These are phyloP conservation scores for Stromatinia cepivora DNA, from an alignment of 2,329 filamentous ascomycete species.

Conservation along the genomic window DNA sequence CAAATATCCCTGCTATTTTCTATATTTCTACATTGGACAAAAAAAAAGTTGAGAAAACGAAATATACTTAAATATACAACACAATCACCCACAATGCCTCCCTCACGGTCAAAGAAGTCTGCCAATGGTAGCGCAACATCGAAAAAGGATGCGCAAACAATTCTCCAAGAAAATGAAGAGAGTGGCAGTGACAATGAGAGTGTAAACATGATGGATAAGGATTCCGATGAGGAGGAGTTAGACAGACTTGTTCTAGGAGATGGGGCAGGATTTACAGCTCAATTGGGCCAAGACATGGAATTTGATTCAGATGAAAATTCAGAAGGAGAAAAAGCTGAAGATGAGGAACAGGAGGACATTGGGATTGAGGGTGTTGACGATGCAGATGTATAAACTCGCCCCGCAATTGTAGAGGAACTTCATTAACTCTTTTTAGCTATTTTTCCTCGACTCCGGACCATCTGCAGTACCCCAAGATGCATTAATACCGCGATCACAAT, in stretches of 20 bases:
- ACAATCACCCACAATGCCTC: constrained; percentile 34
- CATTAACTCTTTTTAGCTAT: constrained; percentile 38
- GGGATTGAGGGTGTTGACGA: constrained; percentile 69
- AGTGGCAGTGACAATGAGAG: constrained; percentile 37
- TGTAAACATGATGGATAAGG: constrained; percentile 59
- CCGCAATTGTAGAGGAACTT: not conserved
- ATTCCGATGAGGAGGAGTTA: constrained; percentile 80
- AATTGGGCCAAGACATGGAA: constrained; percentile 60
- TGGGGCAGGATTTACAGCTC: constrained; percentile 74
- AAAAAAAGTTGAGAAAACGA: constrained; percentile 21
- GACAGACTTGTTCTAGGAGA: constrained; percentile 89
- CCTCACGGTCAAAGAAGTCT: constrained; percentile 37
- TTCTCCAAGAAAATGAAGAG: constrained; percentile 23
- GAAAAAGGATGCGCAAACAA: constrained; percentile 23
- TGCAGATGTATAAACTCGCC: constrained; percentile 52
- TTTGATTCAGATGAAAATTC: constrained; percentile 30
- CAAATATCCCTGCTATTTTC: constrained; percentile 6
- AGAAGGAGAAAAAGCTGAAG: constrained; percentile 42
- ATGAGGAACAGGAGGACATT: constrained; percentile 48
- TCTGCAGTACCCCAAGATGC: constrained; percentile 31
- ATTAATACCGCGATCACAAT: constrained; percentile 29
- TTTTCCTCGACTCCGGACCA: constrained; percentile 44
- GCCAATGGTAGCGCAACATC: constrained; percentile 26
- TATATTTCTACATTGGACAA: constrained; percentile 4
- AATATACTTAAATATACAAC: not conserved